Evolutionary conservation across 768 basidiomycete species (phyloP), one percentile per base, ranked within the genome.

Genomic region (Xanthoconium purpureum): DNA sequence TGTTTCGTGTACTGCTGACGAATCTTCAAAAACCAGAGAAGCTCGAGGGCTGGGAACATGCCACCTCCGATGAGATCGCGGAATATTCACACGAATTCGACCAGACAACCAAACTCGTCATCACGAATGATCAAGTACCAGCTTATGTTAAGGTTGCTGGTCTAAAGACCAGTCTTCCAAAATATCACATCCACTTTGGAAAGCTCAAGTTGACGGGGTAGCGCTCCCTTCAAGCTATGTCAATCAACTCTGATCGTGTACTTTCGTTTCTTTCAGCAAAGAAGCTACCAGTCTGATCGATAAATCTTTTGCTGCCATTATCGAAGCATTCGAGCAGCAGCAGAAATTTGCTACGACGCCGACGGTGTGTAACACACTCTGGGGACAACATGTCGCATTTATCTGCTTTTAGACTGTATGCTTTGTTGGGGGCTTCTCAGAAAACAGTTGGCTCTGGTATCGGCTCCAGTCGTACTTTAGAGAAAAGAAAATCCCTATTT

Each of bases 151-250:
- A 9, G 50, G 58, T 62, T 28, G 58, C 30, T 4, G 47, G 38
- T 11, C 54, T 18, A 24, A 30, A 44, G 2, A 17, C 12, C 35
- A 56, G 3, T 6, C 47, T 33, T 13, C 0, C 17, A 9, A 28
- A 43, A n/a, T 56, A 56, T 12, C 39, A 37, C 30, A 62, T 62
- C 2, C 0, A 1, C 3, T 42, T 20, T 18, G 61, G 61, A 14
- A 52, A 39, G 30, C 28, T 62, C 37, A 60, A 50, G 49, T 17
- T 62, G 5, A 39, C 61, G 7, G 61, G 61, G 61, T 62, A 50
- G 12, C 33, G 17, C 13, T 50, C 11, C 28, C 12, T 50, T 56
- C 24, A 24, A 24, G 24, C 5, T 30, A 24, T 1, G 5, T 17
- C 17, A 12, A 24, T 4, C 24, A 24, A 24, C 24, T 24, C 15